phyloP scores from a whole-genome alignment of 208 protist species.

The Strigomonas oncopelti region DNA sequence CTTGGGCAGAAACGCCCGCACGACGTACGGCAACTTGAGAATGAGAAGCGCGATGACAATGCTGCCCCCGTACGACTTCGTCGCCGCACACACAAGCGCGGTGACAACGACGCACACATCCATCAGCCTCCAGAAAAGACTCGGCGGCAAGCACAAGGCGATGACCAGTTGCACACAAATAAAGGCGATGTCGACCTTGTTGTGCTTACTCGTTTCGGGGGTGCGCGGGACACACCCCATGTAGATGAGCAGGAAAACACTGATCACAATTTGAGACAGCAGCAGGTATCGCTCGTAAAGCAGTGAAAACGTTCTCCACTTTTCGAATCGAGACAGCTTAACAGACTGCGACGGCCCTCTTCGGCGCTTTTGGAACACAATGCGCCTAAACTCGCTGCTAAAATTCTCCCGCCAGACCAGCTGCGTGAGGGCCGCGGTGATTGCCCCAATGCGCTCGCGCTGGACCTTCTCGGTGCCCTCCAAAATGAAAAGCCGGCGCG shows the following conservation, averaged over 20 bases:
- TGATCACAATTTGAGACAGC: constrained; percentile 44
- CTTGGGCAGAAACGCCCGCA: constrained; percentile 32
- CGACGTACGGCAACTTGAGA: constrained; percentile 61
- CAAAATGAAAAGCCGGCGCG: constrained; percentile 14
- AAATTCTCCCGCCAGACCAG: constrained; percentile 81
- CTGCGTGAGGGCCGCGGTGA: constrained; percentile 47
- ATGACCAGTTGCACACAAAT: constrained; percentile 40
- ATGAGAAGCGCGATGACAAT: constrained; percentile 50
- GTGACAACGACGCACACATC: constrained; percentile 43
- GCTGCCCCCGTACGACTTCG: constrained; percentile 34
- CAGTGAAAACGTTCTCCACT: constrained; percentile 14
- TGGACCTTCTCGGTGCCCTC: constrained; percentile 21
- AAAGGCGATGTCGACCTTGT: constrained; percentile 51
- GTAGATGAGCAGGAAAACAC: constrained; percentile 55
- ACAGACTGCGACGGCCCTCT: constrained; percentile 5
- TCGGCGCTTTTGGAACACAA: constrained; percentile 37
- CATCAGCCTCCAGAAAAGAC: constrained; percentile 30
- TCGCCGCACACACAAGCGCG: constrained; percentile 39
- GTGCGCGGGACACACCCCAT: constrained; percentile 44
- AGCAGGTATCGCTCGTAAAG: constrained; percentile 25
- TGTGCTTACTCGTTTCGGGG: constrained; percentile 21
- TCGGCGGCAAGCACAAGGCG: constrained; percentile 28
- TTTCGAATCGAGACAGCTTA: constrained; percentile 16
- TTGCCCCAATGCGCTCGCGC: constrained; percentile 15
- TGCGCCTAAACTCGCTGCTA: constrained; percentile 49